Conservation (phyloP, 106 monocot species). For the Alisma plantagoaquatica region DNA sequence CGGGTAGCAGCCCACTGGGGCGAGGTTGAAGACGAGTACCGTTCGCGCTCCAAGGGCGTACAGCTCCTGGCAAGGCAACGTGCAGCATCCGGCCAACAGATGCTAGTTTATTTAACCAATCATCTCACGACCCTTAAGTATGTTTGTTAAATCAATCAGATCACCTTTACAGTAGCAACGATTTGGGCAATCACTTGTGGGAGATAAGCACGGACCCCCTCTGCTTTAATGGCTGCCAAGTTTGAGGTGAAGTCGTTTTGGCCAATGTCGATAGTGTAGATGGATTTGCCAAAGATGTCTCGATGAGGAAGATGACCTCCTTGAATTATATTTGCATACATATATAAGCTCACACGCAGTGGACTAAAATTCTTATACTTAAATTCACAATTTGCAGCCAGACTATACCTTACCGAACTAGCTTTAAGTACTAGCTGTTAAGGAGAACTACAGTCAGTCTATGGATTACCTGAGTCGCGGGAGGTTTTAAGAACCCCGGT, state of each 20-base stretch:
- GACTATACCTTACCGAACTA: no score
- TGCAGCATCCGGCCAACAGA: no score
- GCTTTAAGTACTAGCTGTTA: no score
- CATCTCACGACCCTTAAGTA: no score
- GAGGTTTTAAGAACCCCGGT: conserved; percentile 8
- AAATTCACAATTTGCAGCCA: no score
- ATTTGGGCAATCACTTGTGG: conserved; percentile 62
- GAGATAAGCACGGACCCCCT: conserved; percentile 43
- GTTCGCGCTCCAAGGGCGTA: conserved; percentile 57
- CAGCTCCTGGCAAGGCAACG: conserved; percentile 57
- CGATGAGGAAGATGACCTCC: conserved; percentile 35
- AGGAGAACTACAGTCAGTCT: no score
- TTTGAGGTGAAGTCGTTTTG: conserved; percentile 86
- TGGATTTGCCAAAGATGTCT: conserved; percentile 29
- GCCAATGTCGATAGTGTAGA: conserved; percentile 84
- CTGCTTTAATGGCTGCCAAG: conserved; percentile 27
- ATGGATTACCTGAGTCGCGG: background rate
- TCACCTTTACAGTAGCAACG: conserved; percentile 47
- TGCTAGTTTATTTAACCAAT: no score
- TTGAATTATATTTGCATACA: background rate
- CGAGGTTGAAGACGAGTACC: conserved; percentile 71
- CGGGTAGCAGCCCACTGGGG: conserved; percentile 74
- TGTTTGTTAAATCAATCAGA: background rate
- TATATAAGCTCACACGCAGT: background rate
- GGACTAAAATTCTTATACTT: background rate